These are phyloP conservation scores for Fusarium subtropicale DNA, from an alignment of 2,329 filamentous ascomycete genomes.

Conservation along the genomic window DNA sequence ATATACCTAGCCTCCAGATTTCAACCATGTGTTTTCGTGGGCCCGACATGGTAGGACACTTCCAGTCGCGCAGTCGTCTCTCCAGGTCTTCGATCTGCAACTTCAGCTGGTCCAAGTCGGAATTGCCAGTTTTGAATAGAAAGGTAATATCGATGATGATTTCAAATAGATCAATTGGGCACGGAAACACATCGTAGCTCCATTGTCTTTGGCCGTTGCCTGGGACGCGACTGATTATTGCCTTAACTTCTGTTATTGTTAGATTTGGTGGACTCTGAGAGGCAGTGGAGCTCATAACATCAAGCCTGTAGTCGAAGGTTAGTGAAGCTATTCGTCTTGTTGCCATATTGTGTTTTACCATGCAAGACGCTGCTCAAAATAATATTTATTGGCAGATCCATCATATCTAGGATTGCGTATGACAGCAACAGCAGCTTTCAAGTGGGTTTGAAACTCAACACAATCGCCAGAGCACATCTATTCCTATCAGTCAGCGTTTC, in stretches of 20 bases:
- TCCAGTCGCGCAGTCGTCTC: background rate
- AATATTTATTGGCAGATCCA: background rate
- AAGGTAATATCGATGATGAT: conserved; percentile 2
- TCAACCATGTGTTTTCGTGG: conserved; percentile 18
- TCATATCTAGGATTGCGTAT: background rate
- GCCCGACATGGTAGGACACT: background rate
- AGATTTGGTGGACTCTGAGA: background rate
- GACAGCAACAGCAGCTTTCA: conserved; percentile 3
- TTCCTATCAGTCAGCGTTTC: background rate
- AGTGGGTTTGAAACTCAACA: conserved; percentile 13
- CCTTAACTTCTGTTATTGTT: background rate
- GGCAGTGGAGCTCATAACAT: conserved; percentile 19
- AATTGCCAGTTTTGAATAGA: background rate
- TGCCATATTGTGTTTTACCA: background rate
- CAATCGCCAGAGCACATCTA: conserved; percentile 30
- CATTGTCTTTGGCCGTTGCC: background rate
- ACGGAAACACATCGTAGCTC: conserved; percentile 26
- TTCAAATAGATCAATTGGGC: conserved; percentile 20
- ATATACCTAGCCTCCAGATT: conserved; percentile 1
- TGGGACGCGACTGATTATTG: background rate
- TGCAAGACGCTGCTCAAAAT: conserved; percentile 18
- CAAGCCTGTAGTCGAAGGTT: background rate
- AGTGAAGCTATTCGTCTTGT: accelerated
- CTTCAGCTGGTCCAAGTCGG: accelerated
- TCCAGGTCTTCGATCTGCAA: background rate